These are phyloP conservation scores for Globisporangium uncinulatum DNA, from an alignment of 352 stramenopile species.

Conservation along the genomic window DNA sequence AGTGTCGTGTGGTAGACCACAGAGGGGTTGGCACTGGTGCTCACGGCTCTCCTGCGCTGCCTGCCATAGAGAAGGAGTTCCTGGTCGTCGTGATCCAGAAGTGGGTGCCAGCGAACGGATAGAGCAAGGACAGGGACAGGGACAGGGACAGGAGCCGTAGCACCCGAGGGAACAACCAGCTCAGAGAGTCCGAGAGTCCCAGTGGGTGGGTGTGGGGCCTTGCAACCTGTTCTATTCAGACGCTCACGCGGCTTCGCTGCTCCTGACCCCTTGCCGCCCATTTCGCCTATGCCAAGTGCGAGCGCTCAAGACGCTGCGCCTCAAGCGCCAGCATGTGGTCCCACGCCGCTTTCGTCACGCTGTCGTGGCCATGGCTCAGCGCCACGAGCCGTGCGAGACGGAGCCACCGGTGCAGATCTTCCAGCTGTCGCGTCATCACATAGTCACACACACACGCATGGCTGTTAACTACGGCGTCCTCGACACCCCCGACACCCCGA, in stretches of 20 bases:
- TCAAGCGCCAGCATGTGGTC: conserved; percentile 59
- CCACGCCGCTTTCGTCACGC: conserved; percentile 43
- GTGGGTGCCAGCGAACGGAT: conserved; percentile 64
- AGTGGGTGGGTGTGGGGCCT: not conserved
- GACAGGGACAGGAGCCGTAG: not conserved
- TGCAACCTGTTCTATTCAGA: not conserved
- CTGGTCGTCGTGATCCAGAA: conserved; percentile 93
- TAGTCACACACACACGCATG: not conserved
- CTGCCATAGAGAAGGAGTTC: conserved; percentile 83
- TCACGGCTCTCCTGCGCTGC: not conserved
- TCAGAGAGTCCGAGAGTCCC: not conserved
- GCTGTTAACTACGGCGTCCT: not conserved
- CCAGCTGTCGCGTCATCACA: conserved; percentile 29
- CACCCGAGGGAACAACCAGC: not conserved
- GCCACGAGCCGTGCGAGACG: conserved; percentile 64
- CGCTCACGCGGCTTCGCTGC: too few relatives aligned
- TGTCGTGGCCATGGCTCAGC: conserved; percentile 52
- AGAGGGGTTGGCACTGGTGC: not conserved
- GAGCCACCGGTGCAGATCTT: conserved; percentile 77
- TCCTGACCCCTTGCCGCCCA: not conserved
- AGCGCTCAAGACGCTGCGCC: conserved; percentile 28
- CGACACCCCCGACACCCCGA: not conserved
- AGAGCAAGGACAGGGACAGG: conserved; percentile 1
- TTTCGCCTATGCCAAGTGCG: not conserved
- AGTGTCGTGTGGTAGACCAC: not conserved